Percentiles rank a stretch among this genome's conserved stretches.
These are phyloP conservation scores for Pilasporangium apinafurcum DNA, from an alignment of 352 stramenopile species.

Conservation along the genomic window DNA sequence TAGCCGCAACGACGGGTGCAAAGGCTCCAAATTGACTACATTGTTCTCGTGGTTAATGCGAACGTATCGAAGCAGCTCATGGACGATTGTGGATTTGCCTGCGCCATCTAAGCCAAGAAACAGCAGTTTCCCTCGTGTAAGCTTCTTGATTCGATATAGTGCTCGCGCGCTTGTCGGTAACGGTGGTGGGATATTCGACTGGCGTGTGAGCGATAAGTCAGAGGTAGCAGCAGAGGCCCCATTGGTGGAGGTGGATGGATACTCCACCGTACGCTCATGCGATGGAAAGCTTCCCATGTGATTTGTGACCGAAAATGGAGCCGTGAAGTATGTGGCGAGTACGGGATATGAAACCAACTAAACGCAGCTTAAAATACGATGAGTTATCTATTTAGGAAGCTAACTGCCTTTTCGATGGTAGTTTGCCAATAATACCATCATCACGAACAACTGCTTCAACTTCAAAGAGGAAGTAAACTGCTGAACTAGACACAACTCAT, in stretches of 20 bases:
- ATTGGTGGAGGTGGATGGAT: not conserved
- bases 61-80: constrained; percentile 27
- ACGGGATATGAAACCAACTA: not conserved
- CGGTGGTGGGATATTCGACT: not conserved
- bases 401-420: no score
- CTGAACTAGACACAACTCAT: not conserved
- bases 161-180: constrained; percentile 15
- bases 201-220: constrained; percentile 6
- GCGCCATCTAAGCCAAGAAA: constrained; percentile 48
- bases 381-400: no score
- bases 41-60: no score
- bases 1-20: no score
- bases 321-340: not conserved
- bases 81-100: constrained; percentile 52
- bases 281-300: constrained; percentile 37
- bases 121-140: constrained; percentile 30
- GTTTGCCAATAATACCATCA: no score
- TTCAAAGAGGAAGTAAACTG: no score
- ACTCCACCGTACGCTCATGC: constrained; percentile 14
- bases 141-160: constrained; percentile 25
- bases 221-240: not conserved
- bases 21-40: no score
- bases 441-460: no score
- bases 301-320: not conserved
- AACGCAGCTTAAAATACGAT: no score